A percentile compares a stretch with the other conserved stretches of the same genome.
These are phyloP conservation scores for Talaromyces amestolkiae DNA, from an alignment of 2,329 filamentous ascomycete species.

Conservation along the genomic window DNA sequence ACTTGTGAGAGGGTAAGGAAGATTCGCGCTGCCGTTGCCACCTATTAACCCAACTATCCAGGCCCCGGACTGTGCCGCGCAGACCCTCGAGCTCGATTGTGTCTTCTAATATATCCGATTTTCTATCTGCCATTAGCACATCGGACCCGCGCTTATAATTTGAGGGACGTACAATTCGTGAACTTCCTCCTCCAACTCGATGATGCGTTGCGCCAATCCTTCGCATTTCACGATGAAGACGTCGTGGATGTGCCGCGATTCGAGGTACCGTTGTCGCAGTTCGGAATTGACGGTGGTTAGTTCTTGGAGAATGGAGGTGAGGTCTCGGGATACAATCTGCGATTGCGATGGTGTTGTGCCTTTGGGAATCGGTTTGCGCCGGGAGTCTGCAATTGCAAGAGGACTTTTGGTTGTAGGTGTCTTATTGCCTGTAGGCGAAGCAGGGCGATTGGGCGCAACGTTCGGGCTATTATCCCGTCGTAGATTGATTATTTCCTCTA, in stretches of 20 bases:
- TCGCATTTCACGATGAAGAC: conserved; percentile 60
- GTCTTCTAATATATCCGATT: conserved; percentile 33
- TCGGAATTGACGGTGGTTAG: conserved; percentile 28
- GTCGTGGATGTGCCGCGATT: conserved; percentile 58
- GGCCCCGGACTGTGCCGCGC: conserved; percentile 35
- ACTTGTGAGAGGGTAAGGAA: background rate
- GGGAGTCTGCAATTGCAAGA: background rate
- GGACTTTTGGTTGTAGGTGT: conserved; percentile 16
- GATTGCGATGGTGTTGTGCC: background rate
- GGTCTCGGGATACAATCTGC: conserved; percentile 18
- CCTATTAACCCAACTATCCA: conserved; percentile 34
- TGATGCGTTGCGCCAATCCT: conserved; percentile 57
- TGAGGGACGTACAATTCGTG: conserved; percentile 52
- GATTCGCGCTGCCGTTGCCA: conserved; percentile 28
- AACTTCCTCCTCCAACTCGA: conserved; percentile 60
- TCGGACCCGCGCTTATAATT: too few relatives aligned
- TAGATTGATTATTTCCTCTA: conserved; percentile 27
- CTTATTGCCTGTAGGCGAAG: conserved; percentile 16
- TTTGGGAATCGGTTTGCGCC: background rate
- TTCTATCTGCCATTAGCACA: conserved; percentile 18
- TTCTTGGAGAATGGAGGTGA: conserved; percentile 28
- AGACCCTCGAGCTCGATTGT: conserved; percentile 36
- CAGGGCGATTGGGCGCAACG: conserved; percentile 22
- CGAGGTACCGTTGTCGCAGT: conserved; percentile 28
- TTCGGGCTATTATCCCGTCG: conserved; percentile 24